Conservation (phyloP, 768 basidiomycete genomes). For the Boletus vermiculosoides region DNA sequence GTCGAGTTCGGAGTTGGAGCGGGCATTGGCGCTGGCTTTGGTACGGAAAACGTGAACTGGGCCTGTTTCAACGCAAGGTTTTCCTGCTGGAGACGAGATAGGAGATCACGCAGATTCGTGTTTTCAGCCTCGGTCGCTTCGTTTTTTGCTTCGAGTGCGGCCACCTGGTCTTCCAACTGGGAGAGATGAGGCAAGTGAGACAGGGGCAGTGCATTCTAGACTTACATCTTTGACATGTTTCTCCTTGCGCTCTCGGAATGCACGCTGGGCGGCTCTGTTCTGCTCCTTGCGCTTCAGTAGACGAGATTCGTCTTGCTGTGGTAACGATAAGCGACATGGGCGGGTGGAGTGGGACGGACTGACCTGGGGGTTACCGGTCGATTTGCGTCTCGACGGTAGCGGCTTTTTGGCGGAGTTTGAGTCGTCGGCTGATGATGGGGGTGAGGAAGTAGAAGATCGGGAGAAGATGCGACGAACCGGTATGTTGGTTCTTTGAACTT, state of each 20-base stretch:
- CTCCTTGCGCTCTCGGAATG: conserved; percentile 96
- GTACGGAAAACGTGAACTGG: conserved; percentile 82
- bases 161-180: conserved; percentile 89
- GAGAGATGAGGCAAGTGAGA: conserved; percentile 6
- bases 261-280: conserved; percentile 95
- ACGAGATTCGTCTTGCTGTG: conserved; percentile 63
- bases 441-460: conserved; percentile 2
- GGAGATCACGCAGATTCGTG: conserved; percentile 83
- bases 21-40: conserved; percentile 39
- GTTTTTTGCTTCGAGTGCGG: conserved; percentile 82
- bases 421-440: conserved; percentile 23
- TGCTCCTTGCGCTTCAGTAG: conserved; percentile 92
- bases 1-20: conserved; percentile 23
- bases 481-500: conserved; percentile 64
- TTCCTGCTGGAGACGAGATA: conserved; percentile 82
- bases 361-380: conserved; percentile 38
- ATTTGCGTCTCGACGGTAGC: conserved; percentile 38
- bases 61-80: conserved; percentile 78
- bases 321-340: conserved; percentile 6
- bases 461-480: conserved; percentile 40
- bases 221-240: conserved; percentile 95
- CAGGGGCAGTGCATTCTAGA: conserved; percentile 14
- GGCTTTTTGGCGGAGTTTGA: conserved; percentile 26
- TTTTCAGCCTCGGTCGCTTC: conserved; percentile 74
- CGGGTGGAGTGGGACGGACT: background rate